Evolutionary conservation across 1,139 yeast species (phyloP).

Genomic region (Scheffersomyces parashehatae): DNA sequence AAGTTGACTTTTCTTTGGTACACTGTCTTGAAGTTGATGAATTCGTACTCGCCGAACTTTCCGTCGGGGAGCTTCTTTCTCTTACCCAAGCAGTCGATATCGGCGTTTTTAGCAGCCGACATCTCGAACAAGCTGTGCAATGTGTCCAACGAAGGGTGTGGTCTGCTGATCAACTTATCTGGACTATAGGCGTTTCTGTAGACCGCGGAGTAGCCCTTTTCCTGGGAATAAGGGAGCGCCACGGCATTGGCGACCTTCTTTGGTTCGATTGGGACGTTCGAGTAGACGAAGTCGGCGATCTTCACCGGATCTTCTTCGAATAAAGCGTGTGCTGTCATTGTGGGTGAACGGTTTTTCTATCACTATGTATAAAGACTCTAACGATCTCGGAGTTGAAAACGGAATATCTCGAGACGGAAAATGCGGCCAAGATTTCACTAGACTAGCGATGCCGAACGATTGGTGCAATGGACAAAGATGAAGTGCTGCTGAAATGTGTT

Average conservation of each 20-base stretch:
- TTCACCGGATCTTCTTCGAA: constrained; percentile 6
- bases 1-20: constrained; percentile 46
- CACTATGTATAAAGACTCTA: too few species aligned
- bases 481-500: too few species aligned
- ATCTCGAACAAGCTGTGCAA: constrained; percentile 49
- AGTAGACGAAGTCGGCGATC: constrained; percentile 9
- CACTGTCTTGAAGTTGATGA: constrained; percentile 45
- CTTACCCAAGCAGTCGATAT: constrained; percentile 51
- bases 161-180: constrained; percentile 37
- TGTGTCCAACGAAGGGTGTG: constrained; percentile 55
- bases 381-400: too few species aligned
- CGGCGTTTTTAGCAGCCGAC: constrained; percentile 35
- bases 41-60: constrained; percentile 49
- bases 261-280: constrained; percentile 14
- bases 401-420: too few species aligned
- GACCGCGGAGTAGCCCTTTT: constrained; percentile 52
- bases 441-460: too few species aligned
- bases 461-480: too few species aligned
- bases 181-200: constrained; percentile 49
- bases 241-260: constrained; percentile 15
- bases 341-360: neutral
- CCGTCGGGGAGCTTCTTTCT: constrained; percentile 41
- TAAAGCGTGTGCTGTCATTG: constrained; percentile 1
- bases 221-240: constrained; percentile 47
- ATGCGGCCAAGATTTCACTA: too few species aligned